These are phyloP conservation scores for Saturnispora silvae DNA, from an alignment of 805 yeast species.

Conservation along the genomic window DNA sequence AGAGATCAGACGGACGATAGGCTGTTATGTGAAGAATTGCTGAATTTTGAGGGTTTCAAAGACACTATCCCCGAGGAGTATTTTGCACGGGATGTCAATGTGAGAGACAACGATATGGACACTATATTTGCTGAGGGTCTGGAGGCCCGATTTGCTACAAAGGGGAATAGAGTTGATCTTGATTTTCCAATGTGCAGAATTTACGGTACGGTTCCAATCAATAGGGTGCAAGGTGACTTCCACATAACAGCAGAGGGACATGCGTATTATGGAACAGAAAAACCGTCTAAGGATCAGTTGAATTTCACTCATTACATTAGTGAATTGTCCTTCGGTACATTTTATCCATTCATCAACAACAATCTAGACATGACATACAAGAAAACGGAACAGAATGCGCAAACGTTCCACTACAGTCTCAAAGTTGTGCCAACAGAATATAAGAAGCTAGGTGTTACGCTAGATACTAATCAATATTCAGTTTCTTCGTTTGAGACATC, in stretches of 20 bases:
- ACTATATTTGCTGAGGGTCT: slow-evolving; percentile 55
- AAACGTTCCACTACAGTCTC: slow-evolving; percentile 53
- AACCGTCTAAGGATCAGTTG: slow-evolving; percentile 35
- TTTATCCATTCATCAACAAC: slow-evolving; percentile 74
- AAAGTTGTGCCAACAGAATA: slow-evolving; percentile 79
- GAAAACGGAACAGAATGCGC: slow-evolving; percentile 36
- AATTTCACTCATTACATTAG: slow-evolving; percentile 78
- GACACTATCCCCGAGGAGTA: slow-evolving; percentile 43
- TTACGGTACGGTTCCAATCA: slow-evolving; percentile 74
- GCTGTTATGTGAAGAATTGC: slow-evolving; percentile 63
- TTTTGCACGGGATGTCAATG: slow-evolving; percentile 29
- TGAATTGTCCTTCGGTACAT: slow-evolving; percentile 86
- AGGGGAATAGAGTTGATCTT: slow-evolving; percentile 33
- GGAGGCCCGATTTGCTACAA: slow-evolving; percentile 47
- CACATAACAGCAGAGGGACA: slow-evolving; percentile 72
- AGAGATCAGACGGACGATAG: slow-evolving; percentile 71
- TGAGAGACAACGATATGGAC: slow-evolving; percentile 44
- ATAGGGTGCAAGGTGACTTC: slow-evolving; percentile 76
- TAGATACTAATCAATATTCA: slow-evolving; percentile 84
- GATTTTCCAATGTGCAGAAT: slow-evolving; percentile 79
- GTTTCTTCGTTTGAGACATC: slow-evolving; percentile 34
- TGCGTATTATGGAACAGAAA: slow-evolving; percentile 39
- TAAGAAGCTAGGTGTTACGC: slow-evolving; percentile 53
- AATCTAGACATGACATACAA: slow-evolving; percentile 77
- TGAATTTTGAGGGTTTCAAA: slow-evolving; percentile 56